Evolutionary conservation across 2,329 filamentous ascomycete species (phyloP).

Genomic region (Penicillium aurantiogriseum): DNA sequence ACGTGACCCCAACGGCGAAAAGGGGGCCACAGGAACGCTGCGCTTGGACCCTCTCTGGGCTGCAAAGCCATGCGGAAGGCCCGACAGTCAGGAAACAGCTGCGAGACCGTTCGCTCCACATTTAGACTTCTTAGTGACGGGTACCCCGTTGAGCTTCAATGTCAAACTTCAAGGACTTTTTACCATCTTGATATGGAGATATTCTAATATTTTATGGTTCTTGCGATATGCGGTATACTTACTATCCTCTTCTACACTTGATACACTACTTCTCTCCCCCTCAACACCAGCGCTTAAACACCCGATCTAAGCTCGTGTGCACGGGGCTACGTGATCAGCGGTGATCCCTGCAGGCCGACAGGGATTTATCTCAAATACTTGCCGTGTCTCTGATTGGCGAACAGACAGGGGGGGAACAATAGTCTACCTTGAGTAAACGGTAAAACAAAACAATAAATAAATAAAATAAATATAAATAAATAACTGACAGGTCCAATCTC

Average conservation of each 20-base stretch:
- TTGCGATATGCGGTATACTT: background rate
- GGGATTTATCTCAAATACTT: conserved; percentile 40
- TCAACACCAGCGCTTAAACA: conserved; percentile 9
- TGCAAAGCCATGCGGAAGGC: conserved; percentile 26
- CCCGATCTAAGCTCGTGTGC: conserved; percentile 16
- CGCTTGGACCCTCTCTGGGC: conserved; percentile 25
- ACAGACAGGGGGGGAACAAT: conserved; percentile 19
- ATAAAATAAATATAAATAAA: background rate
- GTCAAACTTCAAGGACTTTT: background rate
- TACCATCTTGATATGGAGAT: background rate
- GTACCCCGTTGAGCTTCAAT: background rate
- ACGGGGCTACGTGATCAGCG: conserved; percentile 25
- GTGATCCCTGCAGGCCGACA: conserved; percentile 28
- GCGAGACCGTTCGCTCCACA: conserved; percentile 39
- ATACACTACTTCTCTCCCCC: background rate
- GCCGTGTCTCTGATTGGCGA: conserved; percentile 29
- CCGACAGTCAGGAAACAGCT: conserved; percentile 39
- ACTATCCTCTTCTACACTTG: background rate
- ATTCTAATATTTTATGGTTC: background rate
- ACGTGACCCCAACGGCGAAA: conserved; percentile 17
- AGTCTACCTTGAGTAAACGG: conserved; percentile 1
- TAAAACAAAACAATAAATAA: background rate
- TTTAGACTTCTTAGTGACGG: conserved; percentile 4
- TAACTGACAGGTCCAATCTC: conserved; percentile 26
- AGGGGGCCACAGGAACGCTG: conserved; percentile 2